Base-by-base conservation (phyloP, 106 monocot species). In the Chionographis japonica region DNA sequence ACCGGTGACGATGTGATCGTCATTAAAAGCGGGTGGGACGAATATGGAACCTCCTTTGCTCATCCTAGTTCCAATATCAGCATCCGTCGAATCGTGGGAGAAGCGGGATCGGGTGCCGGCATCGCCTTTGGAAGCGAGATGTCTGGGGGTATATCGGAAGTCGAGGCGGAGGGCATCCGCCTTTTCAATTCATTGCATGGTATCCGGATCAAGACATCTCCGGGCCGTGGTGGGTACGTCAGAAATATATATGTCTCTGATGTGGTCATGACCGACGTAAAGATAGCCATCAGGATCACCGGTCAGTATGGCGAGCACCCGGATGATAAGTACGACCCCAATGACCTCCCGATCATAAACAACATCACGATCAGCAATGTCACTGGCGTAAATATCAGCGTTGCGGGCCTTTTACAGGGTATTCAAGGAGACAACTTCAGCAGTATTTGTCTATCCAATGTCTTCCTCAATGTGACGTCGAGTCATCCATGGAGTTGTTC, bases 1-100 rank as follows among this genome's bases (percentile, higher is more conserved):
- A 80, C 78, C 4, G 92, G 92, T 0, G 92, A 83, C 60, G 88
- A 88, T 54, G 64, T 80, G 3, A 75, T 93, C 37, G 83, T 67
- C 40, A 88, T 93, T 52, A 93, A 93, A 66, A 88, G 88, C 42
- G 88, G 88, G 3, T 88, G 92, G 92, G 92, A 93, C 59, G 88
- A 93, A 58, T 89, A 88, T 56, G 92, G 92, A 40, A 88, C 85
- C 40, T 78, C 88, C 61, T 92, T 80, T 67, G 92, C 80, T 4
- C 75, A 42, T 5, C 92, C 88, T 10, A 85, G 88, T 73, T 64
- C 71, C 49, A 85, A 88, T 77, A 92, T 92, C 7, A 82, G 57
- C 72, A 85, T 92, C 37, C 55, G 62, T 12, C 68, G 68, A 7
- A 69, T 92, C 16, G 52, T 57, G 3, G 85, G 83, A 3, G 50